Base-by-base conservation (phyloP, 2,329 filamentous ascomycete genomes). In the Mariannaea elegans region DNA sequence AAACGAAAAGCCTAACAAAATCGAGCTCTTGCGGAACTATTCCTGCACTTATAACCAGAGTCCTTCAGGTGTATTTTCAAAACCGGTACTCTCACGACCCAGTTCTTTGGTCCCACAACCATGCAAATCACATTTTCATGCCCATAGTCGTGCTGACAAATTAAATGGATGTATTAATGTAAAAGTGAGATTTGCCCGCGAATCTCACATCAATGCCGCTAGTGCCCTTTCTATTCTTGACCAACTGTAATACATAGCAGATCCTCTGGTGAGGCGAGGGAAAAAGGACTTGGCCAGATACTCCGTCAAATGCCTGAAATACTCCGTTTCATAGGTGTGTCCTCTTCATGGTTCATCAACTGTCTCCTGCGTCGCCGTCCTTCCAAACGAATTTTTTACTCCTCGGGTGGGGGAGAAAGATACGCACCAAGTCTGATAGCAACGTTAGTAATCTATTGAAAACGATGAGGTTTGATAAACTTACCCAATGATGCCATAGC, bases 401-500 rank as follows among this genome's bases (percentile, higher is more conserved):
- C 50, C 38, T 59, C 50, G 4, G 31, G 8, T 23, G 56, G 34
- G 3, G 56, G 56, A 16, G 56, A 50, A 7, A 59, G 45, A 27
- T 59, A 59, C 23, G 56, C 56, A 3, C 56, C 56, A 3, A 59
- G 50, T 23, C 56, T 59, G 7, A 1, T 2, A 27, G 24, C 10
- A n/a, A 34, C 5, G 10, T 59, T 59, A 59, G 49, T 31, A 18
- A 7, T 19, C 14, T 6, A 13, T 2, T 31, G 39, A 16, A 4
- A 24, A 36, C 32, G 10, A 10, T 19, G 18, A 19, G 34, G 5
- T 2, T 7, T n/a, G 23, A 3, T 13, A 21, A n/a, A 59, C 67
- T 65, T 45, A 70, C 68, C 64, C 81, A 62, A 86, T 84, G 24
- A 85, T 85, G 2, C 82, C 73, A 71, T 85, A 86, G 32, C 81